A percentile compares a stretch with the other conserved stretches of the same genome.
Evolutionary conservation across 441 rosid species (phyloP).

Genomic region (Aquilaria agallochum): DNA sequence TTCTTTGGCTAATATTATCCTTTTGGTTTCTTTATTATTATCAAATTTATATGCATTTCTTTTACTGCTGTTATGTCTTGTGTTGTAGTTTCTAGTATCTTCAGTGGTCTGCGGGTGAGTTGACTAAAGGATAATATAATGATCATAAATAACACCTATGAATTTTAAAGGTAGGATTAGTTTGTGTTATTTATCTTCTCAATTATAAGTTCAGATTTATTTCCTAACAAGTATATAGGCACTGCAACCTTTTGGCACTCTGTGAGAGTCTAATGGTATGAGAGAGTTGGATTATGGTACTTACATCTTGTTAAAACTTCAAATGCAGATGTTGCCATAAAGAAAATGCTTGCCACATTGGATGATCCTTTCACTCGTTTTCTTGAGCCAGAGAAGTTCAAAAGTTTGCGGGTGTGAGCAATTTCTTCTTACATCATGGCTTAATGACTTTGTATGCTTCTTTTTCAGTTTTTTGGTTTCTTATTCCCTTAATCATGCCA

Average conservation of each 20-base stretch:
- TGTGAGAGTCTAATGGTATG: neutral
- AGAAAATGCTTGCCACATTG: slow-evolving; percentile 86
- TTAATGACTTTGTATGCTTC: slow-evolving; percentile 1
- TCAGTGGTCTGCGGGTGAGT: too few relatives aligned
- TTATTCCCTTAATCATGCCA: slow-evolving; percentile 21
- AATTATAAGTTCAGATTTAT: too few relatives aligned
- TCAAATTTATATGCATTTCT: slow-evolving; percentile 2
- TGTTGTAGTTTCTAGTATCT: too few relatives aligned
- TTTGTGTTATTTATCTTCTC: too few relatives aligned
- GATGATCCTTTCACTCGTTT: slow-evolving; percentile 95
- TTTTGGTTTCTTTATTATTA: neutral
- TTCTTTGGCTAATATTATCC: neutral
- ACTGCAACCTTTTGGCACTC: too few relatives aligned
- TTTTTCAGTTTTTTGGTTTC: slow-evolving; percentile 10
- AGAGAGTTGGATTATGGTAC: neutral
- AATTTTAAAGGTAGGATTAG: too few relatives aligned
- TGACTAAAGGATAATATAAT: too few relatives aligned
- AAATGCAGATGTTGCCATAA: slow-evolving; percentile 74
- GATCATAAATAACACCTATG: too few relatives aligned
- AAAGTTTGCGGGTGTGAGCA: slow-evolving; percentile 76
- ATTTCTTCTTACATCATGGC: slow-evolving; percentile 19
- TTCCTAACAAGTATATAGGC: too few relatives aligned
- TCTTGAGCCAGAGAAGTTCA: slow-evolving; percentile 89
- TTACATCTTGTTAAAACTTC: slow-evolving; percentile 18
- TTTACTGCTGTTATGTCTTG: too few relatives aligned